Evolutionary conservation across 345 rosid species (phyloP), one percentile per base, ranked within the genome.

Genomic region (Physaria fendleri): DNA sequence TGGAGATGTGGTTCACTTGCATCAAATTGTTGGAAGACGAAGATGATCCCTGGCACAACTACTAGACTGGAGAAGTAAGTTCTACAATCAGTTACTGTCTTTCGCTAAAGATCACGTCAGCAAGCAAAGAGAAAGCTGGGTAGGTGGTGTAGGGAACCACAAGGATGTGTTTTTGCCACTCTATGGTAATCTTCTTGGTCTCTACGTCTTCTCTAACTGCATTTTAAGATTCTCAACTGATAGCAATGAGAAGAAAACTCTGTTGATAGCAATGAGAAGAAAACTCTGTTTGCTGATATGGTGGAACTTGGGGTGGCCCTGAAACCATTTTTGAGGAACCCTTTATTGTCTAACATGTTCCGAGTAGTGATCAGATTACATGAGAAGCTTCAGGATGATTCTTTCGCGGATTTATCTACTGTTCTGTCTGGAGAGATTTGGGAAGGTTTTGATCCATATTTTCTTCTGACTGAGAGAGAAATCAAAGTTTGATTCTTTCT

Each of bases 11-110:
- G 95, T 82, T 88, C 65, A 63, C 77, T 10, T 84, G 95, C 72
- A 77, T 92, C 76, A 80, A 74, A 68, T 74, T 92, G 63, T 72
- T 92, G 49, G 99, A 92, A 78, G 99, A 92, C 37, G 99, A 92
- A 81, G 99, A 92, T 59, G 91, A 88, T 66, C 72, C 56, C 35
- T 4, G 48, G 59, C 53, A 14, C 82, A 82, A 59, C 41, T 92
- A 25, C 64, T 34, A 3, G 48, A 52, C 21, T 84, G 94, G 99
- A 88, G 91, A 61, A 60, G 10, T 32, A 83, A 73, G 59, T 89
- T 81, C 60, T 66, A 38, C 40, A 47, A 60, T 37, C 91, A 78
- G 75, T 71, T 93, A 74, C 72, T 62, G 42, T 75, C 70, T 4
- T 88, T 84, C 42, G 78, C 85, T 0, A 63, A 69, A 63, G 82